These are phyloP conservation scores for Fusarium goolgardi DNA, from an alignment of 2,329 filamentous ascomycete genomes.

Conservation along the genomic window DNA sequence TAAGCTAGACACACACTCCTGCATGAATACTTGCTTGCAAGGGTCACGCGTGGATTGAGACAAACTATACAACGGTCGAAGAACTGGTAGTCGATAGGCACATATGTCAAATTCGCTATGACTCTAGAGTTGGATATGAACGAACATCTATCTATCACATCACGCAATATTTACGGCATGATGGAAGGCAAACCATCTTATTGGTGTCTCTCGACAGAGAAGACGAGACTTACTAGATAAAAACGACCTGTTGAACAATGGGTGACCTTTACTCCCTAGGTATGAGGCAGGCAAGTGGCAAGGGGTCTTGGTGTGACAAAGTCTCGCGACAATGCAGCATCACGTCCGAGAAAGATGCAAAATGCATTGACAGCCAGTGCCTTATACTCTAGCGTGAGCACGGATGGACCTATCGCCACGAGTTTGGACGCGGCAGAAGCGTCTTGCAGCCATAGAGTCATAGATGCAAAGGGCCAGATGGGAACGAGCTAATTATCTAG, in stretches of 20 bases:
- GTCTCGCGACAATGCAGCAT: conserved; percentile 30
- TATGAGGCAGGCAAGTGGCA: conserved; percentile 6
- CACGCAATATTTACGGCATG: neutral
- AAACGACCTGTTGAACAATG: conserved; percentile 4
- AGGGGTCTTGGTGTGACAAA: conserved; percentile 30
- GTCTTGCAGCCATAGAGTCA: conserved; percentile 27
- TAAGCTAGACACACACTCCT: neutral
- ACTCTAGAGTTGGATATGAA: neutral
- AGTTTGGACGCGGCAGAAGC: conserved; percentile 40
- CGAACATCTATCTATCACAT: neutral
- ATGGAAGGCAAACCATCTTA: neutral
- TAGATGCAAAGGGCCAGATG: conserved; percentile 13
- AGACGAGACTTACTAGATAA: conserved; percentile 12
- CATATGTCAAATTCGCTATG: neutral
- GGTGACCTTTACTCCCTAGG: neutral
- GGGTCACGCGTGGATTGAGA: conserved; percentile 15
- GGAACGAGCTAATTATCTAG: conserved; percentile 9
- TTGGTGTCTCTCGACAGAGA: conserved; percentile 10
- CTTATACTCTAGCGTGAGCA: neutral
- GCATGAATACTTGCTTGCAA: conserved; percentile 2
- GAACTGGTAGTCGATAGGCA: neutral
- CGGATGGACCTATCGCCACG: conserved; percentile 17
- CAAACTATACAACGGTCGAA: conserved; percentile 1
- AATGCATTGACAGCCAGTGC: conserved; percentile 10
- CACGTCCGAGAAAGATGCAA: conserved; percentile 2